Conservation (phyloP, 2,329 filamentous ascomycete genomes). For the Cladophialophora psammophila region DNA sequence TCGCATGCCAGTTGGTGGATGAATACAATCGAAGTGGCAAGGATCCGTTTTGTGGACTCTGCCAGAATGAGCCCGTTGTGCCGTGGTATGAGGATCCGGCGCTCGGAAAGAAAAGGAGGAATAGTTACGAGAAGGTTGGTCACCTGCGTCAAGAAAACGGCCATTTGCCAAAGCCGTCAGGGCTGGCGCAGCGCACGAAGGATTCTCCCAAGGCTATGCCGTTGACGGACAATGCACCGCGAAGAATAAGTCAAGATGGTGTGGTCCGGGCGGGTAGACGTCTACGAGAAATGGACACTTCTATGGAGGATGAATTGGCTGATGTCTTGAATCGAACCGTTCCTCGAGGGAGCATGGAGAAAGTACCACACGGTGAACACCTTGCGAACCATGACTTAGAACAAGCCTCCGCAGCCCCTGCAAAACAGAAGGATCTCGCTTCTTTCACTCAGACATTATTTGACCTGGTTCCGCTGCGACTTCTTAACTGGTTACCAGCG, state of each 20-base stretch:
- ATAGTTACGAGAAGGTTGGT: constrained; percentile 26
- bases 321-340: constrained; percentile 15
- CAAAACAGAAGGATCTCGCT: constrained; percentile 59
- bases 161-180: constrained; percentile 9
- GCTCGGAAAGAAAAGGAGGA: constrained; percentile 29
- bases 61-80: constrained; percentile 38
- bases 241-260: constrained; percentile 23
- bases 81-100: constrained; percentile 39
- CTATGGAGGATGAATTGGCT: constrained; percentile 6
- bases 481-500: constrained; percentile 56
- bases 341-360: background rate
- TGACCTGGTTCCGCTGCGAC: constrained; percentile 54
- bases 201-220: constrained; percentile 13
- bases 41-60: constrained; percentile 55
- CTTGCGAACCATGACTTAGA: background rate
- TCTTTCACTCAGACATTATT: constrained; percentile 68
- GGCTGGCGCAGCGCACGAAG: constrained; percentile 12
- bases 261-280: constrained; percentile 26
- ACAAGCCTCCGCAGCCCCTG: background rate
- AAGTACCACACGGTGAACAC: background rate
- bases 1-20: constrained; percentile 81
- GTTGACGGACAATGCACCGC: constrained; percentile 13
- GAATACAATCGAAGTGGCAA: constrained; percentile 60
- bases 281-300: constrained; percentile 15
- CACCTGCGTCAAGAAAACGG: constrained; percentile 24